These are phyloP conservation scores for Iberis pinnata DNA, from an alignment of 345 rosid genomes.

Conservation along the genomic window DNA sequence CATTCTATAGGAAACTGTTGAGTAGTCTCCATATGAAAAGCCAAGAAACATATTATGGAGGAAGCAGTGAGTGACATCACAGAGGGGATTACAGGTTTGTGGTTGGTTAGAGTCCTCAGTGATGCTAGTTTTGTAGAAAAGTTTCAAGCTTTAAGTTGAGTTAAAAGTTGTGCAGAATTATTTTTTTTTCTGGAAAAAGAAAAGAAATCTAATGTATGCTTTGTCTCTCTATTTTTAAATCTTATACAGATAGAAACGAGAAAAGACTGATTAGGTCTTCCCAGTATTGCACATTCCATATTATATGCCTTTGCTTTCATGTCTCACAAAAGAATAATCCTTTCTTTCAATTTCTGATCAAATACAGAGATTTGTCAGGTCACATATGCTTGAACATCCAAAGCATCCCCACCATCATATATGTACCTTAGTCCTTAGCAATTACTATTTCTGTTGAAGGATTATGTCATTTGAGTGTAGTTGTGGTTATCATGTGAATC, in stretches of 20 bases:
- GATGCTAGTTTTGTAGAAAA: conserved; percentile 33
- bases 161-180: conserved; percentile 25
- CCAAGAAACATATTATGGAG: conserved; percentile 15
- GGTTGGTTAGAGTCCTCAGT: conserved; percentile 16
- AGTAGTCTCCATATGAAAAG: conserved; percentile 17
- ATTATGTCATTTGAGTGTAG: conserved; percentile 13
- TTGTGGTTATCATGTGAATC: conserved; percentile 20
- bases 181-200: not conserved
- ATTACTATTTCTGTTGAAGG: conserved; percentile 4
- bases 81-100: conserved; percentile 28
- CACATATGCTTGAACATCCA: conserved; percentile 6
- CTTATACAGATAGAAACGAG: conserved; percentile 24
- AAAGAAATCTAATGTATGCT: conserved; percentile 6
- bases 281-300: conserved; percentile 20
- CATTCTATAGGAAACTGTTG: conserved; percentile 24
- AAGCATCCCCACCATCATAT: too few relatives aligned
- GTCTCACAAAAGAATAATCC: conserved; percentile 14
- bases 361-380: conserved; percentile 8
- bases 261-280: conserved; percentile 11
- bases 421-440: too few relatives aligned
- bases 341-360: not conserved
- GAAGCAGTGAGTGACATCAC: conserved; percentile 19
- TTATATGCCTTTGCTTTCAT: conserved; percentile 18
- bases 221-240: conserved; percentile 3
- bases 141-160: conserved; percentile 18